These are phyloP conservation scores for Candida pseudofarinosa DNA, from an alignment of 805 yeast species.

Conservation along the genomic window DNA sequence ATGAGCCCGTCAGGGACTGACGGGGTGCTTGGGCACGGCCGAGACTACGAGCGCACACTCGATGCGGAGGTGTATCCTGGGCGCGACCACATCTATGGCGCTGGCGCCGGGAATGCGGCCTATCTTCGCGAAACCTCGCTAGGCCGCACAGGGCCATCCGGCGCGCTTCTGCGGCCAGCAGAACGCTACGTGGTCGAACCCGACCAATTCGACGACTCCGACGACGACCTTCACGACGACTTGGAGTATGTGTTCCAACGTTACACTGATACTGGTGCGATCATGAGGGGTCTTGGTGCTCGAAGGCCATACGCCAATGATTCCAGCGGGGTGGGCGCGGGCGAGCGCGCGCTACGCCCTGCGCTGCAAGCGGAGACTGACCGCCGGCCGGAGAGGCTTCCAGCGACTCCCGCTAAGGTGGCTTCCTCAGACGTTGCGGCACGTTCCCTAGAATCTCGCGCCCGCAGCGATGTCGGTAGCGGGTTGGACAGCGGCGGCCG, in stretches of 20 bases:
- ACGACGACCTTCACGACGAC: conserved; percentile 8
- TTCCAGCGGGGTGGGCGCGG: background rate
- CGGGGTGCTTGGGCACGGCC: background rate
- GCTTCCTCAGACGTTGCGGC: background rate
- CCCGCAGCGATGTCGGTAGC: background rate
- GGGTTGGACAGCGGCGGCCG: background rate
- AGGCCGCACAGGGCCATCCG: background rate
- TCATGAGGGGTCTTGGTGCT: background rate
- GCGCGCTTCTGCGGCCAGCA: background rate
- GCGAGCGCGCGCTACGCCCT: background rate
- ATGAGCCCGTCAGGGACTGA: background rate
- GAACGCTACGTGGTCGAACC: background rate
- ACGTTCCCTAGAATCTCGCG: background rate
- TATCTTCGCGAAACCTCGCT: too few species aligned
- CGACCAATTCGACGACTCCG: conserved; percentile 6
- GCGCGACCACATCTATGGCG: background rate
- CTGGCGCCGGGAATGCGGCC: too few species aligned
- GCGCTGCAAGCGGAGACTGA: too few species aligned
- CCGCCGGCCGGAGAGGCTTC: background rate
- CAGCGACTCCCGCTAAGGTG: background rate
- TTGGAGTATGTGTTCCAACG: conserved; percentile 3
- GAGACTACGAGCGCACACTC: background rate
- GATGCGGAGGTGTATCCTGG: background rate
- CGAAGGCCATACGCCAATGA: background rate
- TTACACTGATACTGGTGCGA: conserved; percentile 5